phyloP scores from a whole-genome alignment of 2,329 filamentous ascomycete genomes.

The Pyricularia grisea region DNA sequence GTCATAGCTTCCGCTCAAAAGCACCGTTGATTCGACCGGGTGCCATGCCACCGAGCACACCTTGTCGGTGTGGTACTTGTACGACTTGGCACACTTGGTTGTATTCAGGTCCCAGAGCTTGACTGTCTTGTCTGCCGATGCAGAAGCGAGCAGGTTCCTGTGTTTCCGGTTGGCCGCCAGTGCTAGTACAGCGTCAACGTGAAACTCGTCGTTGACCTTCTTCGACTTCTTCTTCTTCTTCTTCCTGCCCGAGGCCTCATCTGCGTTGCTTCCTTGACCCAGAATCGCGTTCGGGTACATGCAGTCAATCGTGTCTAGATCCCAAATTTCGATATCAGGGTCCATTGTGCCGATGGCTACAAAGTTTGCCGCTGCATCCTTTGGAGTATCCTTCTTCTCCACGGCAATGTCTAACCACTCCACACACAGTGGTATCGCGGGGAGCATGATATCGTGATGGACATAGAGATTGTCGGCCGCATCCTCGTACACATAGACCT shows the following conservation, averaged over 20 bases:
- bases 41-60: conserved; percentile 96
- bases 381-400: conserved; percentile 53
- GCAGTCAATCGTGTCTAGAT: conserved; percentile 89
- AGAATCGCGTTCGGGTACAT: conserved; percentile 98
- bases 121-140: conserved; percentile 91
- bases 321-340: conserved; percentile 97
- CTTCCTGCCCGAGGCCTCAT: conserved; percentile 52
- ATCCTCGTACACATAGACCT: conserved; percentile 97
- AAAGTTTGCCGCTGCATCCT: conserved; percentile 71
- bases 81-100: conserved; percentile 87
- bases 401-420: conserved; percentile 96
- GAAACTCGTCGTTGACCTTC: conserved; percentile 84
- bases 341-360: conserved; percentile 96
- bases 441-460: conserved; percentile 98
- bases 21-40: conserved; percentile 71
- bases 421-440: conserved; percentile 86
- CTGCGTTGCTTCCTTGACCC: conserved; percentile 54
- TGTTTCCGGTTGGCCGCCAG: conserved; percentile 89
- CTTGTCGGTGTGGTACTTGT: conserved; percentile 90
- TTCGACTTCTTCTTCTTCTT: conserved; percentile 88
- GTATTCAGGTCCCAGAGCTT: conserved; percentile 98
- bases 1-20: conserved; percentile 92
- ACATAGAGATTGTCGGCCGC: conserved; percentile 94
- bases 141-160: conserved; percentile 87
- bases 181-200: conserved; percentile 87